Evolutionary conservation across 2,329 filamentous ascomycete genomes (phyloP), one percentile per base, ranked within the genome.

Genomic region (Ophiostoma tasmaniense): DNA sequence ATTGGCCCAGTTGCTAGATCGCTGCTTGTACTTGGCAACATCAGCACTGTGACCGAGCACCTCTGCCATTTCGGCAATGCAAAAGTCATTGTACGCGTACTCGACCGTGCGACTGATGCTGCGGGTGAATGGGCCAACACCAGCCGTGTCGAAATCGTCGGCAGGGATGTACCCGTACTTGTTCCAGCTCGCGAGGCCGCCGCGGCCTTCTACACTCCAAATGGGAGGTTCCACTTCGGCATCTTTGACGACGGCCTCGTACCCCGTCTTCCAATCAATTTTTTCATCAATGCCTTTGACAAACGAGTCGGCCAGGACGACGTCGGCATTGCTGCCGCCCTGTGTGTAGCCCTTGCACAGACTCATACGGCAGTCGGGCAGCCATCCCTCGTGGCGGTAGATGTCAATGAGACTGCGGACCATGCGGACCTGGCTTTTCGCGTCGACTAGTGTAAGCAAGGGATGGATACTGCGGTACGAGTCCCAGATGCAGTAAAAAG

Each of bases 61-160:
- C 7, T 81, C 79, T 1, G 89, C 89, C 68, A 92, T 84, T 64
- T 86, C 80, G 0, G 86, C 81, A 69, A 91, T 87, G 71, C 85
- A 87, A 73, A 87, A 93, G 77, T 93, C 90, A 72, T 93, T 87
- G 77, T 93, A 93, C 4, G 88, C 86, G 75, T 93, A 93, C 75
- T 93, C 90, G 0, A 93, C 84, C 0, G 90, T 92, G 6, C 90
- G 83, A 0, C 88, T 91, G 28, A 93, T 84, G 71, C 84, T 89
- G 6, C 90, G 83, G 0, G 90, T 92, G 75, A 89, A 84, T 0
- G 87, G 86, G 0, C 90, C 90, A n/a, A 86, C 84, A 1, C 89
- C 89, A 68, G 81, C 81, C 75, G 81, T 80, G 75, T 92, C 90
- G 68, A 86, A 86, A 71, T 92, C 88, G 69, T 89, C 83, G 0